Conservation (phyloP, 192 early-diverging fungal species). For the Physocladia obscura region DNA sequence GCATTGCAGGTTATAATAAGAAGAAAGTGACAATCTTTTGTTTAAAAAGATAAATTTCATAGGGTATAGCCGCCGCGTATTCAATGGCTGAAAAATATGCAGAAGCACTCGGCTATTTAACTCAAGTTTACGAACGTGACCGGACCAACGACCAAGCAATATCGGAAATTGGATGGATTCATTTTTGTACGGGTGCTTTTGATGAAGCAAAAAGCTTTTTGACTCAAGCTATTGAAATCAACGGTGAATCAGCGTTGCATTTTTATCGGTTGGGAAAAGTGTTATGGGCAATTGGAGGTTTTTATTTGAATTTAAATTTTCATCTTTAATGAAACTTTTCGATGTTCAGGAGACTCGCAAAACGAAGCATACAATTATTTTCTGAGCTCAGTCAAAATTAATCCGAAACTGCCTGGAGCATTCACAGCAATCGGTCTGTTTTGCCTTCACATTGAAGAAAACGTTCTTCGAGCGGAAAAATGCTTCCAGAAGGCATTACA, state of each 20-base stretch:
- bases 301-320: neutral
- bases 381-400: slow-evolving; percentile 69
- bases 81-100: neutral
- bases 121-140: neutral
- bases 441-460: slow-evolving; percentile 68
- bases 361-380: slow-evolving; percentile 57
- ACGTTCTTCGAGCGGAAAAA: slow-evolving; percentile 68
- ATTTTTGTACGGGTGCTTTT: neutral
- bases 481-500: slow-evolving; percentile 82
- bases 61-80: neutral
- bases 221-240: too few species aligned
- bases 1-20: too few species aligned
- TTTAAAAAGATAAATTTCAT: too few species aligned
- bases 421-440: slow-evolving; percentile 84
- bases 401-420: slow-evolving; percentile 56
- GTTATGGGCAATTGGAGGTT: slow-evolving; percentile 75
- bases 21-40: too few species aligned
- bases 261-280: slow-evolving; percentile 68
- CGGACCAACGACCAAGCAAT: neutral
- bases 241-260: slow-evolving; percentile 54
- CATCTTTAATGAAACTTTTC: neutral
- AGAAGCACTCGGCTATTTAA: neutral
- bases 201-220: too few species aligned
- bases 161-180: slow-evolving; percentile 16
- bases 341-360: neutral